These are phyloP conservation scores for Zasmidium angulare DNA, from an alignment of 2,329 filamentous ascomycete genomes.

Conservation along the genomic window DNA sequence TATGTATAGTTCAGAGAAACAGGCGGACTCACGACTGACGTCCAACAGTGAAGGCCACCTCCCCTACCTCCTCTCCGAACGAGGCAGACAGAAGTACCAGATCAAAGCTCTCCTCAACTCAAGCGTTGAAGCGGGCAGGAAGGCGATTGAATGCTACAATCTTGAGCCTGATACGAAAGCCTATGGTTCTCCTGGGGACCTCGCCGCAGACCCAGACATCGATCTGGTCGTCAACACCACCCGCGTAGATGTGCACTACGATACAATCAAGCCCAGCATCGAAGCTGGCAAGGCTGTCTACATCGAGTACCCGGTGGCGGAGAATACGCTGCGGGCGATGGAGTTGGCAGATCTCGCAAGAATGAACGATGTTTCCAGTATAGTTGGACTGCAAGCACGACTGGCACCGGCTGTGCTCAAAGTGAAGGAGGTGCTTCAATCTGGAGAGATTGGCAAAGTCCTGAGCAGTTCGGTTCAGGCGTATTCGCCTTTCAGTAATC, in stretches of 20 bases:
- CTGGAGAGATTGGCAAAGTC: conserved; percentile 47
- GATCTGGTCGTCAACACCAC: conserved; percentile 51
- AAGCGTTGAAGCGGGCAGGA: conserved; percentile 42
- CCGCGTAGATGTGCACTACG: conserved; percentile 46
- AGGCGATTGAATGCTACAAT: conserved; percentile 42
- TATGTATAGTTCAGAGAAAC: not conserved
- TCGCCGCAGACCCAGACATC: conserved; percentile 49
- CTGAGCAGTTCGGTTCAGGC: conserved; percentile 23
- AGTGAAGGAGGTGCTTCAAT: conserved; percentile 44
- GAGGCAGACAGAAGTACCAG: conserved; percentile 41
- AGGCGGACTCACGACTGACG: not conserved
- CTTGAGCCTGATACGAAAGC: conserved; percentile 42
- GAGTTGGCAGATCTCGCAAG: conserved; percentile 45
- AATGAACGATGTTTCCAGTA: conserved; percentile 42
- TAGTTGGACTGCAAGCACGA: conserved; percentile 51
- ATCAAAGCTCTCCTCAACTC: conserved; percentile 55
- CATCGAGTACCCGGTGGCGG: conserved; percentile 43
- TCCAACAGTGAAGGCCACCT: conserved; percentile 51
- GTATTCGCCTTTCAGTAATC: conserved; percentile 3
- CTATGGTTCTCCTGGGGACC: conserved; percentile 43
- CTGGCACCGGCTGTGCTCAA: conserved; percentile 42
- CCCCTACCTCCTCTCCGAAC: conserved; percentile 57
- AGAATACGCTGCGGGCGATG: conserved; percentile 46
- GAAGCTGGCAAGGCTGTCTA: conserved; percentile 48
- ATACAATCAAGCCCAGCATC: conserved; percentile 41